Conservation (phyloP, 2,329 filamentous ascomycete species). For the Cladosporium sp. region DNA sequence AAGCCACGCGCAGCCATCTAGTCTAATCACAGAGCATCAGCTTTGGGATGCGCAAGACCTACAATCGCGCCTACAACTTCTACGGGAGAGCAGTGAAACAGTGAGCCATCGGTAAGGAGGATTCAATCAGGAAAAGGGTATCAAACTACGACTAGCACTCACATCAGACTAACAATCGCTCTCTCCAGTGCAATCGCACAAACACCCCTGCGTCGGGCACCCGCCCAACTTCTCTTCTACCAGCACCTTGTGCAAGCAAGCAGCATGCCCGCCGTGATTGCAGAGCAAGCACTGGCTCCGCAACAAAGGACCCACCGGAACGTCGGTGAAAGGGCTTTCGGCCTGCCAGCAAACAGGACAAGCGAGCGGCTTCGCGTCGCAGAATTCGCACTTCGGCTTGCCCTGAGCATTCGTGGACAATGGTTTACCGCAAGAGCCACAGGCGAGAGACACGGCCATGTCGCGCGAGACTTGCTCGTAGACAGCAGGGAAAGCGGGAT, state of each 20-base stretch:
- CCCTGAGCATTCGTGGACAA: constrained; percentile 55
- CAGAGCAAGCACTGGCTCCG: constrained; percentile 59
- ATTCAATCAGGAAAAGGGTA: background rate
- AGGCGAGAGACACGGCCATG: constrained; percentile 57
- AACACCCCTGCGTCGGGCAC: constrained; percentile 61
- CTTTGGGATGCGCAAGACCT: too few relatives aligned
- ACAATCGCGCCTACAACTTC: too few relatives aligned
- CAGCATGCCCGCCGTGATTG: constrained; percentile 61
- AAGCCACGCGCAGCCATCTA: too few relatives aligned
- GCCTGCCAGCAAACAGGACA: constrained; percentile 16
- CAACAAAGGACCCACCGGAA: constrained; percentile 47
- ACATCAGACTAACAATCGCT: background rate
- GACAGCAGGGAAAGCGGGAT: constrained; percentile 57
- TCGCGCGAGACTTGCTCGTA: constrained; percentile 60
- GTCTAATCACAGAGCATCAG: too few relatives aligned
- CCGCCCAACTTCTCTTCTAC: constrained; percentile 53
- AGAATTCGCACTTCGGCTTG: constrained; percentile 55
- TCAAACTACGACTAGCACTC: background rate
- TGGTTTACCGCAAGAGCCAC: constrained; percentile 57
- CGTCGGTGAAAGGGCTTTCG: constrained; percentile 9
- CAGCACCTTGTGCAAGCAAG: constrained; percentile 61
- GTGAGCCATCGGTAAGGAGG: background rate
- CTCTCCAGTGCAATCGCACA: constrained; percentile 60
- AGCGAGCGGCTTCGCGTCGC: constrained; percentile 40
- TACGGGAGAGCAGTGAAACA: background rate